phyloP scores from a whole-genome alignment of 148 eudicot genomes.

The Drosera capensis region DNA sequence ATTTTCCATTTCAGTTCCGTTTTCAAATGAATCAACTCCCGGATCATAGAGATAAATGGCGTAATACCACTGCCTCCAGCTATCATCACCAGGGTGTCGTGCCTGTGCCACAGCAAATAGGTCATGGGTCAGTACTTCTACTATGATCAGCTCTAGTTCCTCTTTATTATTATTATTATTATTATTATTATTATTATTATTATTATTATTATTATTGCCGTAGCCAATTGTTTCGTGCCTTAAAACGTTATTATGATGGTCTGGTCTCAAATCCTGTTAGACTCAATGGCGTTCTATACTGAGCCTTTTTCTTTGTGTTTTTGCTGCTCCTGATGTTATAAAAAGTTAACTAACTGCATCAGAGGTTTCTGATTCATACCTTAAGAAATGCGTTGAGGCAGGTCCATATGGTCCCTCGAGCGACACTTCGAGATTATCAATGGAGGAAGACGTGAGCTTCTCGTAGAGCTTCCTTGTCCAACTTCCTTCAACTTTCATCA shows the following conservation, averaged over 20 bases:
- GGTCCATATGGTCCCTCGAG: constrained; percentile 91
- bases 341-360: background rate
- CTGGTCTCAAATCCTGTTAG: no score
- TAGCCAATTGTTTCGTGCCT: no score
- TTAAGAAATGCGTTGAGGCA: constrained; percentile 37
- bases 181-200: no score
- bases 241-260: no score
- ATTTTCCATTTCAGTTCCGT: constrained; percentile 17
- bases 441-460: constrained; percentile 20
- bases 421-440: constrained; percentile 41
- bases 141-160: no score
- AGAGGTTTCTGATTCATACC: constrained; percentile 14
- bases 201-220: no score
- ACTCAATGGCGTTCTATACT: no score
- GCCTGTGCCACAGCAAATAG: constrained; percentile 25
- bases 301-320: no score
- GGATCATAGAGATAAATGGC: constrained; percentile 61
- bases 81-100: constrained; percentile 58
- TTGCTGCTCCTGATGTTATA: background rate
- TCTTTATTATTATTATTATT: no score
- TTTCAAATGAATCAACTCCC: constrained; percentile 36
- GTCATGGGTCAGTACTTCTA: no score
- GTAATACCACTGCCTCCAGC: constrained; percentile 93
- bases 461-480: constrained; percentile 59
- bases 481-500: constrained; percentile 50